A percentile compares a stretch with the other conserved stretches of the same genome.
Conservation (phyloP, 305 asterid genomes). For the Fraxinus sp. region DNA sequence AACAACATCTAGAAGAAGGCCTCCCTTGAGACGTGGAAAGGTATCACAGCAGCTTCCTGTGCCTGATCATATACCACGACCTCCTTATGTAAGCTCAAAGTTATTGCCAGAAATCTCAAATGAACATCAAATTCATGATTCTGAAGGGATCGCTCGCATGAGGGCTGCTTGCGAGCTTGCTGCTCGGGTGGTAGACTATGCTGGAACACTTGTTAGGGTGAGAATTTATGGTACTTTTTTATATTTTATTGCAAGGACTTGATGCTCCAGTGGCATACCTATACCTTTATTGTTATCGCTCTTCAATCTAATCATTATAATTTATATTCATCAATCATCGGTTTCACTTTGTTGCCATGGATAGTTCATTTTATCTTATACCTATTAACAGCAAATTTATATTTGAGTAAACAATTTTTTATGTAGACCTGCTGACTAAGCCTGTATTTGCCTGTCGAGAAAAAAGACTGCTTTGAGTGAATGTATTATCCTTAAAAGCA, state of each 20-base stretch:
- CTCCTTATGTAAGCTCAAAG: constrained; percentile 70
- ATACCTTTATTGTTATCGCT: neutral
- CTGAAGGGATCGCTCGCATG: constrained; percentile 72
- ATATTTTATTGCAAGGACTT: neutral
- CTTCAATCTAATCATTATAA: neutral
- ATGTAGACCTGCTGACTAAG: neutral
- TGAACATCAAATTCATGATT: constrained; percentile 71
- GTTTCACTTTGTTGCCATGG: neutral
- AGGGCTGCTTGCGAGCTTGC: constrained; percentile 96
- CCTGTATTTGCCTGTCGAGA: neutral
- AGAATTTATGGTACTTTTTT: constrained; percentile 27
- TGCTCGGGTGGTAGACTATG: constrained; percentile 80
- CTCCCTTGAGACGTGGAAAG: constrained; percentile 82
- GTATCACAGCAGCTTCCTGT: constrained; percentile 80
- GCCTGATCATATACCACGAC: constrained; percentile 79
- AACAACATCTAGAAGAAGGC: constrained; percentile 49
- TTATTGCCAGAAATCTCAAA: constrained; percentile 70
- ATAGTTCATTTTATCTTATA: neutral
- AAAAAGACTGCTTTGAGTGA: neutral
- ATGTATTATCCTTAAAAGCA: neutral
- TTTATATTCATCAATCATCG: neutral
- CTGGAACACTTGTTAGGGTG: constrained; percentile 89
- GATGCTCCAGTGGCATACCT: neutral
- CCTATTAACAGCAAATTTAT: neutral
- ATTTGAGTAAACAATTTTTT: neutral